phyloP scores from a whole-genome alignment of 2,329 filamentous ascomycete species.

The Cytospora paraplurivora region DNA sequence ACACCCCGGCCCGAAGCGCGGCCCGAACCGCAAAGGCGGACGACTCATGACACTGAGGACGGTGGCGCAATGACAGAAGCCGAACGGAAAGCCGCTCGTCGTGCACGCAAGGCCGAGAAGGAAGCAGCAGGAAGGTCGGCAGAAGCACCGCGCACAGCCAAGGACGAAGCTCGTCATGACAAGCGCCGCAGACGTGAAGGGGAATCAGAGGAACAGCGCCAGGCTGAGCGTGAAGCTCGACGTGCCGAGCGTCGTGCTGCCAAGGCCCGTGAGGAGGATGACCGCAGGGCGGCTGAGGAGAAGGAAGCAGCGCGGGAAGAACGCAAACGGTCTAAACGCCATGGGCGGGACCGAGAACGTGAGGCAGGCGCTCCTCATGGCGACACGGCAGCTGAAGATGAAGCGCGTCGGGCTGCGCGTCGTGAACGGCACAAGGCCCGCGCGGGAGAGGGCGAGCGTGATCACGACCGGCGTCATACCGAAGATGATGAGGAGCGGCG shows the following conservation, averaged over 20 bases:
- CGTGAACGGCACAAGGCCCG: slow-evolving; percentile 54
- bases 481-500: slow-evolving; percentile 56
- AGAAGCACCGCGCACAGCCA: slow-evolving; percentile 59
- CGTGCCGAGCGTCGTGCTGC: slow-evolving; percentile 56
- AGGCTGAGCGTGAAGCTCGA: slow-evolving; percentile 61
- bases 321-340: slow-evolving; percentile 41
- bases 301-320: slow-evolving; percentile 37
- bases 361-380: slow-evolving; percentile 51
- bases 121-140: slow-evolving; percentile 45
- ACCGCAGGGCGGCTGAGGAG: slow-evolving; percentile 52
- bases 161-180: slow-evolving; percentile 59
- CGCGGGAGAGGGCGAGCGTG: slow-evolving; percentile 37
- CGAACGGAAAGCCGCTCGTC: slow-evolving; percentile 64
- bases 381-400: slow-evolving; percentile 37
- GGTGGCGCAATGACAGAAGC: slow-evolving; percentile 54
- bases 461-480: slow-evolving; percentile 32
- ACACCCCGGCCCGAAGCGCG: slow-evolving; percentile 48
- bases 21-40: slow-evolving; percentile 52
- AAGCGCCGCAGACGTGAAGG: slow-evolving; percentile 58
- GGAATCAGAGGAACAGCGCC: slow-evolving; percentile 55
- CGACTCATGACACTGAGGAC: slow-evolving; percentile 57
- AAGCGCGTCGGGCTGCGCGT: slow-evolving; percentile 41
- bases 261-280: slow-evolving; percentile 51
- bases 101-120: slow-evolving; percentile 56
- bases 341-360: slow-evolving; percentile 45